Evolutionary conservation across 306 rosid genomes (phyloP).

Genomic region (Vicia villosa): DNA sequence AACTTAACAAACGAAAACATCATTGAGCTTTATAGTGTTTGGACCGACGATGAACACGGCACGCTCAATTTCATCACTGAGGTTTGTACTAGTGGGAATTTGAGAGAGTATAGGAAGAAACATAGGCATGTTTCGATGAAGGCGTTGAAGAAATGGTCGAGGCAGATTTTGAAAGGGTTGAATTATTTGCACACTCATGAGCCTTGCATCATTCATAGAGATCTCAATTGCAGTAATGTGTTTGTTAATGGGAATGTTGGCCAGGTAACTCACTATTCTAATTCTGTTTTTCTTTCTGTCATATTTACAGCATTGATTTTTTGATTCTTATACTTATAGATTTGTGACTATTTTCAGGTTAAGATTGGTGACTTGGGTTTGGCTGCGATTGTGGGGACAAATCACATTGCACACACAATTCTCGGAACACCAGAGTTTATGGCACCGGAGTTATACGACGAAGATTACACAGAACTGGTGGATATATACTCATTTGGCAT

Average conservation of each 20-base stretch:
- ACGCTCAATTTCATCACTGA: slow-evolving; percentile 84
- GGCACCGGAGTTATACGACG: slow-evolving; percentile 93
- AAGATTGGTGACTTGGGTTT: slow-evolving; percentile 96
- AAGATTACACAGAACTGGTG: slow-evolving; percentile 81
- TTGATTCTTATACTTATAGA: neutral
- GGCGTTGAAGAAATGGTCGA: slow-evolving; percentile 90
- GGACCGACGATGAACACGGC: slow-evolving; percentile 55
- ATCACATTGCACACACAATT: slow-evolving; percentile 79
- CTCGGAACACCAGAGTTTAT: slow-evolving; percentile 91
- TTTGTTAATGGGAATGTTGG: slow-evolving; percentile 91
- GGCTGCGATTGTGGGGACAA: slow-evolving; percentile 83
- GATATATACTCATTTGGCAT: slow-evolving; percentile 93
- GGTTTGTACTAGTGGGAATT: slow-evolving; percentile 86
- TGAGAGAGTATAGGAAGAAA: slow-evolving; percentile 88
- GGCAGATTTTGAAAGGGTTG: slow-evolving; percentile 75
- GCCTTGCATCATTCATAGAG: slow-evolving; percentile 94
- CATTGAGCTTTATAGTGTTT: slow-evolving; percentile 64
- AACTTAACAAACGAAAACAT: slow-evolving; percentile 64
- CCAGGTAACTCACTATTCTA: slow-evolving; percentile 50
- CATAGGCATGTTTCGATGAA: slow-evolving; percentile 79
- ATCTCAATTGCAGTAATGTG: slow-evolving; percentile 92
- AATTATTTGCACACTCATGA: slow-evolving; percentile 79
- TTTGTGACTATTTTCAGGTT: slow-evolving; percentile 58
- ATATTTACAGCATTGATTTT: neutral
- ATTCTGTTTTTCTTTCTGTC: neutral